These are phyloP conservation scores for Suillus occidentalis DNA, from an alignment of 768 basidiomycete species.

Conservation along the genomic window DNA sequence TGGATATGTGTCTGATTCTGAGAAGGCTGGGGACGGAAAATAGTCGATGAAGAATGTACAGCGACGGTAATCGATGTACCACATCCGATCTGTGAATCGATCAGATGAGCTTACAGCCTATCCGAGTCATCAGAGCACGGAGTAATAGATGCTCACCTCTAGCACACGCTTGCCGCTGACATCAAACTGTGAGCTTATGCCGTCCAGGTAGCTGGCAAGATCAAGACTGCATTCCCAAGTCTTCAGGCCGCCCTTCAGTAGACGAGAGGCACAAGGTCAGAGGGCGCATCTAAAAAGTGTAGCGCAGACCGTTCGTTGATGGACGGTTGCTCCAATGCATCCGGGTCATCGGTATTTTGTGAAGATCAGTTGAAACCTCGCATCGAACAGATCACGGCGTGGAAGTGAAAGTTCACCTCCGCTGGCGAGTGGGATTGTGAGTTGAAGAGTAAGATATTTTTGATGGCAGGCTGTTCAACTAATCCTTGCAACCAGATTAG, in stretches of 20 bases:
- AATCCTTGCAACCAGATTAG: constrained; percentile 23
- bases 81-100: constrained; percentile 71
- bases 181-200: constrained; percentile 24
- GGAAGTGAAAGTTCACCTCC: constrained; percentile 43
- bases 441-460: constrained; percentile 80
- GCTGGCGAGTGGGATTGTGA: constrained; percentile 49
- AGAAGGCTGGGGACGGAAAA: constrained; percentile 39
- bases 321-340: constrained; percentile 21
- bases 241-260: constrained; percentile 98
- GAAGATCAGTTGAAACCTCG: constrained; percentile 90
- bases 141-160: constrained; percentile 52
- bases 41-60: constrained; percentile 66
- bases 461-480: constrained; percentile 71
- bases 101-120: not conserved
- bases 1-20: constrained; percentile 54
- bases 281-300: constrained; percentile 75
- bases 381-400: constrained; percentile 91
- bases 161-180: constrained; percentile 56
- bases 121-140: not conserved
- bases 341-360: constrained; percentile 40
- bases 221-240: constrained; percentile 98
- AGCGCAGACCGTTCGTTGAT: constrained; percentile 37
- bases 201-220: constrained; percentile 65
- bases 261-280: constrained; percentile 86
- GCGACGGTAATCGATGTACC: constrained; percentile 88